These are phyloP conservation scores for Xylaria venustula DNA, from an alignment of 495 filamentous ascomycete species.

Conservation along the genomic window DNA sequence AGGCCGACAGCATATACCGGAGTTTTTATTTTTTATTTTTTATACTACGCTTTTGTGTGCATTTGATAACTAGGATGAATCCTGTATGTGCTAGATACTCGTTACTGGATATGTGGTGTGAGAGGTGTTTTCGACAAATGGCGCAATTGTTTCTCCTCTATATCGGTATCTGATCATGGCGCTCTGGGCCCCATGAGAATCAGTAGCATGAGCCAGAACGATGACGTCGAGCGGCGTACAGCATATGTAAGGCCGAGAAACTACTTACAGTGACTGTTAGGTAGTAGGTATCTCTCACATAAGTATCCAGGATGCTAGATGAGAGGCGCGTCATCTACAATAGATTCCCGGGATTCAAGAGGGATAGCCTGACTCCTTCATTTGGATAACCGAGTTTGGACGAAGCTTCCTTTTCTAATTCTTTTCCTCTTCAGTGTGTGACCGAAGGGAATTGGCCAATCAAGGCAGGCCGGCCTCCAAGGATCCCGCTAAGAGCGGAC, in stretches of 20 bases:
- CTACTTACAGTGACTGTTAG: too few relatives aligned
- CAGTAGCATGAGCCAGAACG: neutral
- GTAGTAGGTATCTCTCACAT: too few relatives aligned
- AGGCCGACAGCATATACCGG: too few relatives aligned
- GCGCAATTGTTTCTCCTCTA: too few relatives aligned
- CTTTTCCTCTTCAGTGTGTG: constrained; percentile 13
- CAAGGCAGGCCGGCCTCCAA: neutral
- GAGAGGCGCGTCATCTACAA: neutral
- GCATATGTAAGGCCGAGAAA: neutral
- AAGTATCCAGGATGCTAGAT: neutral
- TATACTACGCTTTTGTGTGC: too few relatives aligned
- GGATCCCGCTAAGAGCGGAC: constrained; percentile 3
- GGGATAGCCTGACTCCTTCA: constrained; percentile 9
- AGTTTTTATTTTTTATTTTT: too few relatives aligned
- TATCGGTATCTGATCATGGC: too few relatives aligned
- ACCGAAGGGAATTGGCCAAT: constrained; percentile 5
- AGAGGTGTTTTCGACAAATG: too few relatives aligned
- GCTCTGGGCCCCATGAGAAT: neutral
- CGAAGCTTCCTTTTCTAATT: neutral
- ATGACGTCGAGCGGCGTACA: neutral
- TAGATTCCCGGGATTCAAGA: neutral
- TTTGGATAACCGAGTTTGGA: neutral
- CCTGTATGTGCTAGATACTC: too few relatives aligned
- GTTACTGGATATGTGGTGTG: too few relatives aligned
- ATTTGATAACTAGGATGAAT: too few relatives aligned